Evolutionary conservation across 1,284 basidiomycete species (phyloP), one percentile per base, ranked within the genome.

Genomic region (Cerrena zonata): DNA sequence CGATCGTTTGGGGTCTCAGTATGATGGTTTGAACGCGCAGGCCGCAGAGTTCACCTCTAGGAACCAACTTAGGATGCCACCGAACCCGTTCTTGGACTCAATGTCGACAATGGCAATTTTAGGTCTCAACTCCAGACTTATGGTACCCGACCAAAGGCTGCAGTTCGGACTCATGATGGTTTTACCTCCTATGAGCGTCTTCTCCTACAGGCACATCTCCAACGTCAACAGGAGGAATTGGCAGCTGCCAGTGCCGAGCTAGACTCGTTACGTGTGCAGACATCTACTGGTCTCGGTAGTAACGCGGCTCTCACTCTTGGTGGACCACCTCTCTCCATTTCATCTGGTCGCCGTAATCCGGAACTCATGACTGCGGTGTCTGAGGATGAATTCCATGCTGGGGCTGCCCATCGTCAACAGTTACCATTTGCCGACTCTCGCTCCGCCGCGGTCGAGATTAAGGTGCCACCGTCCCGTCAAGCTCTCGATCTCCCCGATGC

Each of bases 141-240:
- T 24, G 27, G 24, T n/a, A 23, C 19, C 12, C 41, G 25, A 7
- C 10, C 37, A 26, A 4, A 11, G 11, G 4, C 13, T 11, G 59
- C 54, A 11, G 49, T 46, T 15, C 54, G 59, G 11, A 55, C 57
- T 2, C 61, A 57, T 22, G 75, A 76, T 18, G 85, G 84, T 1
- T 86, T 81, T 56, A 87, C 85, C 0, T 71, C 80, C 1, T 71
- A 82, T 59, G 82, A 86, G 62, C 79, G 83, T 61, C 75, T 79
- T 54, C 78, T 87, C 45, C 72, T 87, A 56, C 80, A 80, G 53
- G 76, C 77, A 2, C 80, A 84, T 58, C 68, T 73, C 18, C 58
- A 62, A 23, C 55, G 61, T 15, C 65, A 65, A 41, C 63, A 62
- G 37, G 59, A 56, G 25, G 15, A 30, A 24, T 18, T 41, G 40